Conservation (phyloP, 108 stramenopile species). For the Nannochloropsis oceanica region DNA sequence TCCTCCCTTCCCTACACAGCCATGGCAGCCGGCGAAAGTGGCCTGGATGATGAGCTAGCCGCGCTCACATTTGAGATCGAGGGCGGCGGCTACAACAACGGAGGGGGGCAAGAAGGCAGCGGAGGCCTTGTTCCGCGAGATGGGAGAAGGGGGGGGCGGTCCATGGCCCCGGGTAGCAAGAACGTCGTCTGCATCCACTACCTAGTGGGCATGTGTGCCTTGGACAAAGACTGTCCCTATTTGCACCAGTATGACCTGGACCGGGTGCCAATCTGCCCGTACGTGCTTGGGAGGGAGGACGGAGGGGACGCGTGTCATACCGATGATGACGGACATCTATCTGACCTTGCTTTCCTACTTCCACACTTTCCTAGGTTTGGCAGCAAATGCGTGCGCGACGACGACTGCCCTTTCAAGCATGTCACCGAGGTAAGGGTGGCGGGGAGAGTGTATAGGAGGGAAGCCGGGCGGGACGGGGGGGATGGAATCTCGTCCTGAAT, state of each 20-base stretch:
- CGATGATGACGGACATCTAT: background rate
- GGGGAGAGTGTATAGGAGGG: background rate
- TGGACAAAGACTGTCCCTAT: background rate
- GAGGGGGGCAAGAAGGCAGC: background rate
- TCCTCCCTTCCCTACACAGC: background rate
- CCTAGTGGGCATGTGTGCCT: background rate
- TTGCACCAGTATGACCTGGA: background rate
- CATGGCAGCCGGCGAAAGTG: background rate
- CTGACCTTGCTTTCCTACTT: background rate
- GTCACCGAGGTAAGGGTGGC: background rate
- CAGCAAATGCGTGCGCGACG: background rate
- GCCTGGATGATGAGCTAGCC: background rate
- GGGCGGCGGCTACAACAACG: background rate
- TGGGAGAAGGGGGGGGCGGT: background rate
- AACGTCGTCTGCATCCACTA: background rate
- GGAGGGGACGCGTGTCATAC: background rate
- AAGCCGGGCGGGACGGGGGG: background rate
- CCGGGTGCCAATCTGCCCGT: background rate
- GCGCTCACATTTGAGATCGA: background rate
- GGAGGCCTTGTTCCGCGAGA: background rate
- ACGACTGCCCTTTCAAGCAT: conserved; percentile 78
- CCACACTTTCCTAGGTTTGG: background rate
- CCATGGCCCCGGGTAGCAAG: background rate
- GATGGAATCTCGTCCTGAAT: background rate
- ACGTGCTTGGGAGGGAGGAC: background rate